A percentile compares a stretch with the other conserved stretches of the same genome.
Conservation (phyloP, 192 early-diverging fungal species). For the Coemansia sp. region DNA sequence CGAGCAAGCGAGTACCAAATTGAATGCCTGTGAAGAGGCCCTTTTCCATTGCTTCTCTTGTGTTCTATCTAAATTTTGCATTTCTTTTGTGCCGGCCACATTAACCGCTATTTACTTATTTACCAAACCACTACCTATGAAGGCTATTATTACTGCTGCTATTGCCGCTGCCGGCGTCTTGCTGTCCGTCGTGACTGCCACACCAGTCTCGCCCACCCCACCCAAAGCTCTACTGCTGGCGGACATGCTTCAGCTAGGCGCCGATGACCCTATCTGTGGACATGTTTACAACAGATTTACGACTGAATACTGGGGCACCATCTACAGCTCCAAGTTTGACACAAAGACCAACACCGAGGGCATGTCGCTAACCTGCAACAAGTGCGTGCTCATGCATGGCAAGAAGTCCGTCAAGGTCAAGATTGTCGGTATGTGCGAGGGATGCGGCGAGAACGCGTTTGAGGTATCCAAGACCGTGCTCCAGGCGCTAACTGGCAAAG, state of each 20-base stretch:
- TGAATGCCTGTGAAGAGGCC: background rate
- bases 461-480: background rate
- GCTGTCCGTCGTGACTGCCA: background rate
- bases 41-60: background rate
- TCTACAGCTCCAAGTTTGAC: slow-evolving; percentile 3
- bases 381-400: slow-evolving; percentile 8
- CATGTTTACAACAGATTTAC: background rate
- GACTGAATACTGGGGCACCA: background rate
- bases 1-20: background rate
- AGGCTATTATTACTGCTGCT: background rate
- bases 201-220: background rate
- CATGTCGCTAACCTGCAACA: slow-evolving; percentile 8
- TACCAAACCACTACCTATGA: slow-evolving; percentile 3
- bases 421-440: slow-evolving; percentile 9
- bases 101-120: background rate
- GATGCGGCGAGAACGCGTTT: background rate
- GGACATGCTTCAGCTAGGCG: slow-evolving; percentile 2
- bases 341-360: background rate
- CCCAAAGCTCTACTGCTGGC: background rate
- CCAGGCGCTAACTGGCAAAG: background rate
- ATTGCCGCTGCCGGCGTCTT: background rate
- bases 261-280: slow-evolving; percentile 1
- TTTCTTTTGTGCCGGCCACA: slow-evolving; percentile 16
- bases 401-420: slow-evolving; percentile 1
- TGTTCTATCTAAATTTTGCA: background rate